Evolutionary conservation across 495 filamentous ascomycete species (phyloP).

Genomic region (Lepidopterella palustris): DNA sequence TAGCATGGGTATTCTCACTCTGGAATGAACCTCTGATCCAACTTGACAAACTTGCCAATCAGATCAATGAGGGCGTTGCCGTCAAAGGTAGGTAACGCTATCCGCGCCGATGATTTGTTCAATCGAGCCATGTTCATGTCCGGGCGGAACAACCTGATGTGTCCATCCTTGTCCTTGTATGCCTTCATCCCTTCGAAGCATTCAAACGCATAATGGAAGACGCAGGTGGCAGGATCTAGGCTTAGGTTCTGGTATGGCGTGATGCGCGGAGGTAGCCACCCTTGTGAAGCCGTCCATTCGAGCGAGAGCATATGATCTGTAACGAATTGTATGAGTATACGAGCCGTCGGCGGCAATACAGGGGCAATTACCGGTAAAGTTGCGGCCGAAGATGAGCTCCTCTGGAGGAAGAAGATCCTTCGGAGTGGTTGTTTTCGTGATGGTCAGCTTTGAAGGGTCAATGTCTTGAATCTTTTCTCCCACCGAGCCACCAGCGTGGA

Average conservation of each 20-base stretch:
- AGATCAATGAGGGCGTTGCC: constrained; percentile 65
- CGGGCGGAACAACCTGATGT: constrained; percentile 84
- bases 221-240: constrained; percentile 91
- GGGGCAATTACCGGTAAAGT: constrained; percentile 65
- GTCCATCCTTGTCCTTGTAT: constrained; percentile 70
- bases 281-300: constrained; percentile 79
- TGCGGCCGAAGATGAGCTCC: constrained; percentile 77
- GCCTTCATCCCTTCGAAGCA: constrained; percentile 99
- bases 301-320: constrained; percentile 93
- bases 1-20: constrained; percentile 38
- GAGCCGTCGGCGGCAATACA: background rate
- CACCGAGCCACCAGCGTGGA: constrained; percentile 28
- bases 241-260: constrained; percentile 93
- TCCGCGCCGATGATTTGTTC: constrained; percentile 81
- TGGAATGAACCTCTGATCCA: constrained; percentile 87
- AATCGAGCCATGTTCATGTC: constrained; percentile 92
- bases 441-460: constrained; percentile 65
- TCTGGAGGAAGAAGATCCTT: constrained; percentile 65
- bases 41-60: constrained; percentile 66
- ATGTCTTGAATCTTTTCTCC: constrained; percentile 48
- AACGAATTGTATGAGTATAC: constrained; percentile 15
- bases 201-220: constrained; percentile 97
- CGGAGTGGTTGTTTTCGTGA: constrained; percentile 68
- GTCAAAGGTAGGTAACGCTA: constrained; percentile 82
- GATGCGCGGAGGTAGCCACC: constrained; percentile 77